Conservation (phyloP, 176 grass and related monocot genomes). For the barley (Hordeum vulgare) region DNA sequence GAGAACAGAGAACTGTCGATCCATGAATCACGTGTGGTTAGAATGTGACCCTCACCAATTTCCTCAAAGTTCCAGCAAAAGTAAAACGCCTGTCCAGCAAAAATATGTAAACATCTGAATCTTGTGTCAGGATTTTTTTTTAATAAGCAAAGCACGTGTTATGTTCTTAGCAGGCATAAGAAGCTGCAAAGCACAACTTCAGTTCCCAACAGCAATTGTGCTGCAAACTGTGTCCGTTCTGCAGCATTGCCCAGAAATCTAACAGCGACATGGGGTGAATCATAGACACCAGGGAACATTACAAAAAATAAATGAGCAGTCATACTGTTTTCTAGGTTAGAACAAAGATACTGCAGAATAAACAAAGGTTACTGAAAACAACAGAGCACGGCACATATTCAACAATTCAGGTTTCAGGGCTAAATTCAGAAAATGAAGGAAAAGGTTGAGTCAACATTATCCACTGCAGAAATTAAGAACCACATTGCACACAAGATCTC, state of each 20-base stretch:
- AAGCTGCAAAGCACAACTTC: not conserved
- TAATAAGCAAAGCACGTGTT: not conserved
- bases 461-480: no score
- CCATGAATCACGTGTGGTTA: no score
- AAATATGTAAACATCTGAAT: no score
- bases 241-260: not conserved
- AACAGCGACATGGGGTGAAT: not conserved
- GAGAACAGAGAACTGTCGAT: no score
- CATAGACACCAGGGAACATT: not conserved
- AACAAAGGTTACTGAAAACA: not conserved
- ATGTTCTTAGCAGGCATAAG: not conserved
- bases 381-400: not conserved
- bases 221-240: not conserved
- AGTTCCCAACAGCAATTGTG: not conserved
- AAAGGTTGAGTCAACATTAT: not conserved
- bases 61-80: no score
- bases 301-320: not conserved
- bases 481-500: not conserved
- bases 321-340: not conserved
- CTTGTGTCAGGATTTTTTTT: no score
- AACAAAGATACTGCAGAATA: not conserved
- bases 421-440: not conserved
- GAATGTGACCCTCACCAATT: no score
- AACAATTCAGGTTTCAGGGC: not conserved
- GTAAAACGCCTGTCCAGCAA: no score